These are phyloP conservation scores for Penicillium glabrum DNA, from an alignment of 2,329 filamentous ascomycete genomes.

Conservation along the genomic window DNA sequence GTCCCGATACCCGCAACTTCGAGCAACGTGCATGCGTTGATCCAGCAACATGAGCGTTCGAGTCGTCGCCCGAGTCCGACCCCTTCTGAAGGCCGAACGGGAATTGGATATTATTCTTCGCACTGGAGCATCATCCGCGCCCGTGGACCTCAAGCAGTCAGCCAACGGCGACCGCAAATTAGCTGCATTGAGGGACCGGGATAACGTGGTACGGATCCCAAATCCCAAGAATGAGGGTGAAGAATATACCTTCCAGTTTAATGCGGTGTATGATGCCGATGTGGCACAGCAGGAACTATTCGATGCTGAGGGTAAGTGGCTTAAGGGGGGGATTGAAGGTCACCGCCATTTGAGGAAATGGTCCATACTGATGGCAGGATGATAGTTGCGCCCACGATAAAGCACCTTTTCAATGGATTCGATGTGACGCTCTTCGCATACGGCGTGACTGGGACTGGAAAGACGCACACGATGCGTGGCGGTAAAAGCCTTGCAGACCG, in stretches of 20 bases:
- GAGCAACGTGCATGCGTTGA: constrained; percentile 11
- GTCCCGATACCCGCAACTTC: neutral
- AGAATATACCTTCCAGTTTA: constrained; percentile 92
- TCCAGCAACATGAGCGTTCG: constrained; percentile 57
- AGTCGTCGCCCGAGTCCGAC: constrained; percentile 87
- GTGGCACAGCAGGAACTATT: constrained; percentile 86
- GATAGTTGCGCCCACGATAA: constrained; percentile 84
- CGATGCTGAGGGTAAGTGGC: constrained; percentile 75
- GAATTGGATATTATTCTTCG: constrained; percentile 86
- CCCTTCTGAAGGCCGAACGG: constrained; percentile 79
- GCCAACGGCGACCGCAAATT: constrained; percentile 25
- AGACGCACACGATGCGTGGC: constrained; percentile 94
- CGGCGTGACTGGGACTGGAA: constrained; percentile 88
- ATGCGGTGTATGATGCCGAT: constrained; percentile 80
- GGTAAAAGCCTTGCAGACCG: constrained; percentile 82
- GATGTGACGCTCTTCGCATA: constrained; percentile 91
- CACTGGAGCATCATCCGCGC: constrained; percentile 50
- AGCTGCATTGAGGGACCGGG: constrained; percentile 50
- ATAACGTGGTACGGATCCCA: constrained; percentile 78
- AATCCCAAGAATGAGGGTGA: constrained; percentile 91
- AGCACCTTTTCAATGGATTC: constrained; percentile 81
- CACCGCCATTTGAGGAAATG: neutral
- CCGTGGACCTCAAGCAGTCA: constrained; percentile 21
- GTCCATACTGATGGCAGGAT: constrained; percentile 15
- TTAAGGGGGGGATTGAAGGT: neutral